Evolutionary conservation across 306 rosid genomes (phyloP).

Genomic region (Hylodesmum podocarpum): DNA sequence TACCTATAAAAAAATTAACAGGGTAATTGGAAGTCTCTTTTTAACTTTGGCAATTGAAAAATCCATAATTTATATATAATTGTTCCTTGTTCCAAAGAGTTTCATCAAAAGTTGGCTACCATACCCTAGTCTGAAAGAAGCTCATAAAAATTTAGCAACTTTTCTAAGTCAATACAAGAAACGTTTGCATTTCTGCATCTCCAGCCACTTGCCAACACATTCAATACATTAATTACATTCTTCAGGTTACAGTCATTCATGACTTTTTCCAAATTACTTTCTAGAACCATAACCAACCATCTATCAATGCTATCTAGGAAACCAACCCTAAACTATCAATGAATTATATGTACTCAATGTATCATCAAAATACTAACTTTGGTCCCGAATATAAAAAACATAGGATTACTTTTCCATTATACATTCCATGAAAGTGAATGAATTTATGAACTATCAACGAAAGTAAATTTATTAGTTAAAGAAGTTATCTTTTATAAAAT

Average conservation of each 20-base stretch:
- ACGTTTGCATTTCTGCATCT: not conserved
- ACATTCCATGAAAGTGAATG: too few species aligned
- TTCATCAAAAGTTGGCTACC: not conserved
- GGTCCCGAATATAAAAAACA: too few species aligned
- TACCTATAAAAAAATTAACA: too few species aligned
- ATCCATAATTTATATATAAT: not conserved
- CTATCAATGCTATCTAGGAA: too few species aligned
- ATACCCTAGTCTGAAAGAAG: not conserved
- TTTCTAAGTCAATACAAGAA: slow-evolving; percentile 16
- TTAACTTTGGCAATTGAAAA: not conserved
- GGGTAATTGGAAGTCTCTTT: not conserved
- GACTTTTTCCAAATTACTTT: not conserved
- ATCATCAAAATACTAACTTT: too few species aligned
- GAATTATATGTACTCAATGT: too few species aligned
- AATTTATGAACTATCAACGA: too few species aligned
- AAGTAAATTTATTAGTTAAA: too few species aligned
- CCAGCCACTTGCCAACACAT: not conserved
- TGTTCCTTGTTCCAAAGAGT: not conserved
- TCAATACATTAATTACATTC: not conserved
- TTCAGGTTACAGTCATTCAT: not conserved
- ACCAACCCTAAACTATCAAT: too few species aligned
- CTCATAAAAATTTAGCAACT: not conserved
- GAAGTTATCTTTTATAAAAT: too few species aligned
- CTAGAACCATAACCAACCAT: too few species aligned
- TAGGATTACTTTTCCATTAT: too few species aligned